Evolutionary conservation across 495 filamentous ascomycete species (phyloP), one percentile per base, ranked within the genome.

Genomic region (Xylaria palmicola): DNA sequence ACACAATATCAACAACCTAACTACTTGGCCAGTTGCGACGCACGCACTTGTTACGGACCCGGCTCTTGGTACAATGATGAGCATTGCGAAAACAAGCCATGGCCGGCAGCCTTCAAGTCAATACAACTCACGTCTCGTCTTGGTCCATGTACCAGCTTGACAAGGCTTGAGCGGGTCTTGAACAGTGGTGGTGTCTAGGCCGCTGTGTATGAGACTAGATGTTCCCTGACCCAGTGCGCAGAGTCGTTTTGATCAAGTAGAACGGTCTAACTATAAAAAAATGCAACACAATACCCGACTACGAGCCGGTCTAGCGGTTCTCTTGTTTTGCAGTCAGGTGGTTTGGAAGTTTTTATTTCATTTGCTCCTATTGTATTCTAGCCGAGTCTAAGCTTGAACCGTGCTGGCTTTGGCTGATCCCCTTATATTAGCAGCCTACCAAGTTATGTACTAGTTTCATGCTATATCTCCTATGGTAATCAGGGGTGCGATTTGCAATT

Each of bases 281-380:
- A 22, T 8, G 43, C 55, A n/a, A 39, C 41, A n/a, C 22, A 37
- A 30, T 24, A 29, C 30, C 30, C 34, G 5, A 30, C 43, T 41
- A 59, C 26, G 30, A 51, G 34, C n/a, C 22, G 12, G 17, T 49
- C n/a, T 10, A 22, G 29, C 24, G 39, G 4, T 51, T 30, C 41
- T n/a, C 22, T 53, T 26, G 9, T 5, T 48, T 61, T 47, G 30
- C 39, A 15, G 3, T 61, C 47, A 15, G 57, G 47, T 60, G 26
- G 47, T 60, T 44, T n/a, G 13, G 10, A 43, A 40, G 24, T n/a
- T 54, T 39, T 24, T 47, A 40, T 48, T 55, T 26, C 40, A 29
- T 54, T 55, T 39, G 40, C 39, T 45, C 6, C 40, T 40, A 47
- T 32, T 55, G 59, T 61, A 61, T 40, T 61, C 48, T 61, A 61